Conservation (phyloP, 768 basidiomycete species). For the Lentinula sp. region DNA sequence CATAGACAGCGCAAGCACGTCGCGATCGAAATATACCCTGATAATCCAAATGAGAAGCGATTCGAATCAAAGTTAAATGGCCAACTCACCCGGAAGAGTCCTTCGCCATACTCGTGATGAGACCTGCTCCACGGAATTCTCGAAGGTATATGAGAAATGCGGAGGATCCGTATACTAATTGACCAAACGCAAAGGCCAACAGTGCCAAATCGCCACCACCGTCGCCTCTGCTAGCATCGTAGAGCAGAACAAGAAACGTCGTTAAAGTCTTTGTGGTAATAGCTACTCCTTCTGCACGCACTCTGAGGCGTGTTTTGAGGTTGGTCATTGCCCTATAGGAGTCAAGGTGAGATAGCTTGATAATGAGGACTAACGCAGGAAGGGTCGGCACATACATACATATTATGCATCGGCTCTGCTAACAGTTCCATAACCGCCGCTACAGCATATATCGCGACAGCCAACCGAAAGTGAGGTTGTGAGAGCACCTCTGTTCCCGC, state of each 20-base stretch:
- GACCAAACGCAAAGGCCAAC: conserved; percentile 82
- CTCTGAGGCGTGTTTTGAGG: conserved; percentile 62
- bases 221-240: conserved; percentile 28
- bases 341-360: conserved; percentile 12
- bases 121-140: conserved; percentile 26
- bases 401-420: conserved; percentile 79
- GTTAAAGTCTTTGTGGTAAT: conserved; percentile 67
- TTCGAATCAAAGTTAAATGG: not conserved
- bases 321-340: conserved; percentile 58
- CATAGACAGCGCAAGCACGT: conserved; percentile 55
- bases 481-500: conserved; percentile 46
- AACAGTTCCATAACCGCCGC: conserved; percentile 74
- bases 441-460: conserved; percentile 64
- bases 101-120: conserved; percentile 23
- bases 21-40: conserved; percentile 35
- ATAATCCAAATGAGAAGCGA: not conserved
- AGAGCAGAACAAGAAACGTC: conserved; percentile 63
- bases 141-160: conserved; percentile 52
- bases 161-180: conserved; percentile 62
- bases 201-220: conserved; percentile 46
- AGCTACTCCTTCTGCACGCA: conserved; percentile 82
- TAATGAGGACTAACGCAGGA: not conserved
- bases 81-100: conserved; percentile 14
- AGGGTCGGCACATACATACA: conserved; percentile 31
- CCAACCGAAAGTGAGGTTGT: conserved; percentile 60